phyloP scores from a whole-genome alignment of 2,329 filamentous ascomycete genomes.

The Thyridium curvatum region DNA sequence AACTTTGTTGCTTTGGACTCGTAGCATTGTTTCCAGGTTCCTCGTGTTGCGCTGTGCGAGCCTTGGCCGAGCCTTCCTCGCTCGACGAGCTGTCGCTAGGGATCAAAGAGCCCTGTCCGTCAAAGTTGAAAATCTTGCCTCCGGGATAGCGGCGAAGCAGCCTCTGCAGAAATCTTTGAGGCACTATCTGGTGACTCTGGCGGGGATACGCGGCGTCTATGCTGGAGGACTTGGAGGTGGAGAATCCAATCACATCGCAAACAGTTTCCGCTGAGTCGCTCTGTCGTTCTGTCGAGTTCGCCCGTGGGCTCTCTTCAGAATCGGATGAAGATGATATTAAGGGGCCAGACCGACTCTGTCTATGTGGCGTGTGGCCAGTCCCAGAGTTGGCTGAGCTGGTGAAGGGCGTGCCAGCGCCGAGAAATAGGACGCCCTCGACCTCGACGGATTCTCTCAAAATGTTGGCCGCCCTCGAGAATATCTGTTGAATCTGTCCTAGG shows the following conservation, averaged over 20 bases:
- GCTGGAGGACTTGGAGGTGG: constrained; percentile 23
- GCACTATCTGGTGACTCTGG: constrained; percentile 15
- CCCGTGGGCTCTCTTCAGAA: too few species aligned
- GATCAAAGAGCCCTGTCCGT: constrained; percentile 26
- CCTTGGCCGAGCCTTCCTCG: constrained; percentile 9
- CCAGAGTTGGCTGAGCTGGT: too few species aligned
- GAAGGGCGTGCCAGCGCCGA: constrained; percentile 18
- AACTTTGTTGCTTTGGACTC: not conserved
- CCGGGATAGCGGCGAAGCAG: constrained; percentile 37
- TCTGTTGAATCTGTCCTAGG: constrained; percentile 4
- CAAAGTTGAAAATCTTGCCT: constrained; percentile 40
- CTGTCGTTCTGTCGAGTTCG: too few species aligned
- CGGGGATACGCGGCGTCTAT: constrained; percentile 18
- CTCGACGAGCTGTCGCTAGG: constrained; percentile 18
- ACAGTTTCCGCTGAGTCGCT: not conserved
- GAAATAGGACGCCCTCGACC: constrained; percentile 29
- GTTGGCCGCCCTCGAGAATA: constrained; percentile 35
- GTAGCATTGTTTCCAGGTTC: not conserved
- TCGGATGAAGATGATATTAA: too few species aligned
- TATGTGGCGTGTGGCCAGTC: too few species aligned
- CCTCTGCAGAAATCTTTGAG: constrained; percentile 29
- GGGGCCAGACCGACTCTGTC: too few species aligned
- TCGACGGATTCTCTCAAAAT: constrained; percentile 35
- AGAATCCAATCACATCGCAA: constrained; percentile 31
- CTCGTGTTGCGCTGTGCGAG: constrained; percentile 1